Percentiles rank a stretch among this genome's conserved stretches.
These are phyloP conservation scores for Torulaspora franciscae DNA, from an alignment of 805 yeast species.

Conservation along the genomic window DNA sequence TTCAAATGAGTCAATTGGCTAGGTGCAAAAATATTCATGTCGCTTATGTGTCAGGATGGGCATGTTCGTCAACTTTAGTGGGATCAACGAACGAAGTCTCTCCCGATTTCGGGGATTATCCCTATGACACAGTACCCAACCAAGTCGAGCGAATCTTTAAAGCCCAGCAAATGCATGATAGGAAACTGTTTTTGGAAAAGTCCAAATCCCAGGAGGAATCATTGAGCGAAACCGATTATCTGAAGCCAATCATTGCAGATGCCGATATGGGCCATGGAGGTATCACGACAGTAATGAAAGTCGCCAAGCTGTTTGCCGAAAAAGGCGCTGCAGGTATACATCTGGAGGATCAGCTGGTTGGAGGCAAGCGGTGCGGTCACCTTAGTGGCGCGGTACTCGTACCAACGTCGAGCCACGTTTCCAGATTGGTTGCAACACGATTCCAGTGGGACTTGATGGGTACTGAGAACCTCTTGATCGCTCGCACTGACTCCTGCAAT, in stretches of 20 bases:
- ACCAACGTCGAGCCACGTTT: slow-evolving; percentile 52
- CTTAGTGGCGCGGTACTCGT: slow-evolving; percentile 57
- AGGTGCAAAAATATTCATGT: slow-evolving; percentile 45
- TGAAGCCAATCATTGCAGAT: slow-evolving; percentile 61
- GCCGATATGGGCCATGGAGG: slow-evolving; percentile 69
- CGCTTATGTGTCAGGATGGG: slow-evolving; percentile 59
- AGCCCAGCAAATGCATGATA: slow-evolving; percentile 56
- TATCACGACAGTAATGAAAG: slow-evolving; percentile 55
- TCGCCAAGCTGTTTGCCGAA: slow-evolving; percentile 62
- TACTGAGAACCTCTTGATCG: slow-evolving; percentile 51
- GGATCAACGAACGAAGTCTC: slow-evolving; percentile 56
- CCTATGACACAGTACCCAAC: slow-evolving; percentile 65
- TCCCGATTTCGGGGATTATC: slow-evolving; percentile 66
- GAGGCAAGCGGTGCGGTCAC: slow-evolving; percentile 64
- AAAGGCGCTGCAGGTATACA: slow-evolving; percentile 65
- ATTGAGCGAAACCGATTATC: slow-evolving; percentile 40
- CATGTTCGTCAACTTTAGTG: slow-evolving; percentile 51
- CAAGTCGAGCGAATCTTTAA: slow-evolving; percentile 56
- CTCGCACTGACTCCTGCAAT: slow-evolving; percentile 57
- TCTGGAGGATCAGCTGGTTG: slow-evolving; percentile 59
- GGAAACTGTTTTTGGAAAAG: slow-evolving; percentile 41
- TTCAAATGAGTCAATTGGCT: slow-evolving; percentile 55
- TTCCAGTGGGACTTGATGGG: slow-evolving; percentile 65
- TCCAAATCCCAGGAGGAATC: slow-evolving; percentile 23
- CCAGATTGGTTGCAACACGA: slow-evolving; percentile 52